A percentile compares a stretch with the other conserved stretches of the same genome.
Conservation (phyloP, 2,329 filamentous ascomycete species). For the Nemania sp. region DNA sequence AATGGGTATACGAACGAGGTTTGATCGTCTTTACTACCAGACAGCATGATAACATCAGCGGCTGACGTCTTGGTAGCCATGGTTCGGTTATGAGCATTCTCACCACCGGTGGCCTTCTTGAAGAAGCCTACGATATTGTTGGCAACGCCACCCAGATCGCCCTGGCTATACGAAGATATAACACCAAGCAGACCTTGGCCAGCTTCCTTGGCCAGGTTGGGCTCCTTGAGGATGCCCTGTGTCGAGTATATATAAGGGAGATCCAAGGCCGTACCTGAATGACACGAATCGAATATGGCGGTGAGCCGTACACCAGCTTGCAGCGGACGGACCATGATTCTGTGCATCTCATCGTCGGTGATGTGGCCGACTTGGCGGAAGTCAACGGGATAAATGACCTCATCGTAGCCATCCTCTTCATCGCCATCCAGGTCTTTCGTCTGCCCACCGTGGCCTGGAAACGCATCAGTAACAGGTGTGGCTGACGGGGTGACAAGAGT, state of each 20-base stretch:
- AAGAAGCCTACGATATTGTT: slow-evolving; percentile 80
- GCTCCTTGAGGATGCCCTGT: slow-evolving; percentile 79
- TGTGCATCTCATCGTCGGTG: slow-evolving; percentile 78
- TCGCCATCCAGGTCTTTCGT: slow-evolving; percentile 75
- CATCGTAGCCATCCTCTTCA: slow-evolving; percentile 77
- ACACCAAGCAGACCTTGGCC: slow-evolving; percentile 73
- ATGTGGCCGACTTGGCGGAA: slow-evolving; percentile 72
- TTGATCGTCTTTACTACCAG: slow-evolving; percentile 92
- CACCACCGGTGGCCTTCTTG: slow-evolving; percentile 81
- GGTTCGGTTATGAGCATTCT: slow-evolving; percentile 77
- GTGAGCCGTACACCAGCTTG: slow-evolving; percentile 82
- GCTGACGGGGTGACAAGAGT: slow-evolving; percentile 1
- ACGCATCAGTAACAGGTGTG: slow-evolving; percentile 24
- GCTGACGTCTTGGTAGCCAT: slow-evolving; percentile 89
- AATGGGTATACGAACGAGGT: slow-evolving; percentile 70
- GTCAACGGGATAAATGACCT: slow-evolving; percentile 80
- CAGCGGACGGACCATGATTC: slow-evolving; percentile 75
- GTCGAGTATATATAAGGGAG: slow-evolving; percentile 81
- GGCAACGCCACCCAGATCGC: slow-evolving; percentile 82
- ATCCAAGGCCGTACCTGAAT: slow-evolving; percentile 77
- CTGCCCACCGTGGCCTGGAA: slow-evolving; percentile 72
- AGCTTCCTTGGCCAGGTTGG: slow-evolving; percentile 79
- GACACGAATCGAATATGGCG: slow-evolving; percentile 81
- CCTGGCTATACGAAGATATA: slow-evolving; percentile 78
- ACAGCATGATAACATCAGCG: slow-evolving; percentile 98